Evolutionary conservation across 306 rosid genomes (phyloP).

Genomic region (Luffa acutangula): DNA sequence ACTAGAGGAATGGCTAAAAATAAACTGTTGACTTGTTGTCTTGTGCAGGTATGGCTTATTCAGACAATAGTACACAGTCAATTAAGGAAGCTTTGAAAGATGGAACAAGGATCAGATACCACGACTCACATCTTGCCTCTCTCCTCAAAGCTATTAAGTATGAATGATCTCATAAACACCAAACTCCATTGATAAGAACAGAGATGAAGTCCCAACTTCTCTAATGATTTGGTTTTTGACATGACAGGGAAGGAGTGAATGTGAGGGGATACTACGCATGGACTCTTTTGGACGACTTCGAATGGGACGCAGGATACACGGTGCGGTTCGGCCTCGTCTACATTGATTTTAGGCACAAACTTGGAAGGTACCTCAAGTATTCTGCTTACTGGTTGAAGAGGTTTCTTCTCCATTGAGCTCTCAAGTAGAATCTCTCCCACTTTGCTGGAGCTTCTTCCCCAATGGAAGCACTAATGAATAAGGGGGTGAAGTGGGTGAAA

Average conservation of each 20-base stretch:
- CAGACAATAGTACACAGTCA: constrained; percentile 9
- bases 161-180: background rate
- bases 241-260: constrained; percentile 17
- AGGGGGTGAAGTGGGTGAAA: background rate
- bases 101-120: constrained; percentile 17
- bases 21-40: background rate
- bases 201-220: background rate
- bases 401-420: background rate
- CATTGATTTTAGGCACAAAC: constrained; percentile 7
- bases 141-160: constrained; percentile 21
- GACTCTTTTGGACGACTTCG: constrained; percentile 18
- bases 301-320: constrained; percentile 19
- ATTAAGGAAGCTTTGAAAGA: constrained; percentile 21
- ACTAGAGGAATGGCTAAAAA: background rate
- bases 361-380: constrained; percentile 12
- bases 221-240: background rate
- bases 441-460: background rate
- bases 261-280: constrained; percentile 22
- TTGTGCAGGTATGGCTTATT: constrained; percentile 1
- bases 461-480: background rate
- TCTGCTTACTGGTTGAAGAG: constrained; percentile 21
- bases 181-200: background rate
- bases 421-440: background rate
- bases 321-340: constrained; percentile 17
- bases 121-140: constrained; percentile 12